Conservation (phyloP, 306 rosid genomes). For the Inga oerstediana region DNA sequence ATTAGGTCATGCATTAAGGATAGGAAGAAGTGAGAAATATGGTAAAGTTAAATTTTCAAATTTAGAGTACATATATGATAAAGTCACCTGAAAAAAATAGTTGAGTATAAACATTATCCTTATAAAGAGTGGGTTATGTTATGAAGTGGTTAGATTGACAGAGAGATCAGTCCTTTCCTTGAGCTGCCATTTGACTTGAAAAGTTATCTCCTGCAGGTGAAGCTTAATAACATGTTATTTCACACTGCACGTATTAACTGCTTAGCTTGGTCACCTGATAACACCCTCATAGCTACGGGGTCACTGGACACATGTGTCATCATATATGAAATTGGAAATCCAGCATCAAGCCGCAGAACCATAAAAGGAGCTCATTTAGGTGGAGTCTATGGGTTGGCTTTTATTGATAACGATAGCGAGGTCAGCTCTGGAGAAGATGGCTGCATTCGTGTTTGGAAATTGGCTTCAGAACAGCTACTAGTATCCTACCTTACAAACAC, state of each 20-base stretch:
- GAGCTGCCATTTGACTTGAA: conserved; percentile 26
- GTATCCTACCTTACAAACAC: conserved; percentile 1
- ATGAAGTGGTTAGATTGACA: conserved; percentile 6
- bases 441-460: background rate
- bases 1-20: background rate
- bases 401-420: conserved; percentile 59
- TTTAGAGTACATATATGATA: background rate
- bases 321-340: conserved; percentile 81
- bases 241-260: conserved; percentile 93
- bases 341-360: conserved; percentile 86
- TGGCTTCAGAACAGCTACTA: conserved; percentile 28
- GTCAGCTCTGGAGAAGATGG: conserved; percentile 46
- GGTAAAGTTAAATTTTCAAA: background rate
- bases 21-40: background rate
- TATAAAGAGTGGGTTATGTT: background rate
- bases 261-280: conserved; percentile 95
- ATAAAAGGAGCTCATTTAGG: conserved; percentile 89
- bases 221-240: conserved; percentile 88
- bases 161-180: conserved; percentile 13
- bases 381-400: conserved; percentile 87
- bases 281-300: conserved; percentile 82
- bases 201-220: conserved; percentile 61
- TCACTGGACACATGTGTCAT: conserved; percentile 90
- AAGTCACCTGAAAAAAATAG: background rate
- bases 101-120: background rate